Conservation (phyloP, 495 filamentous ascomycete genomes). For the Platismatia glauca region DNA sequence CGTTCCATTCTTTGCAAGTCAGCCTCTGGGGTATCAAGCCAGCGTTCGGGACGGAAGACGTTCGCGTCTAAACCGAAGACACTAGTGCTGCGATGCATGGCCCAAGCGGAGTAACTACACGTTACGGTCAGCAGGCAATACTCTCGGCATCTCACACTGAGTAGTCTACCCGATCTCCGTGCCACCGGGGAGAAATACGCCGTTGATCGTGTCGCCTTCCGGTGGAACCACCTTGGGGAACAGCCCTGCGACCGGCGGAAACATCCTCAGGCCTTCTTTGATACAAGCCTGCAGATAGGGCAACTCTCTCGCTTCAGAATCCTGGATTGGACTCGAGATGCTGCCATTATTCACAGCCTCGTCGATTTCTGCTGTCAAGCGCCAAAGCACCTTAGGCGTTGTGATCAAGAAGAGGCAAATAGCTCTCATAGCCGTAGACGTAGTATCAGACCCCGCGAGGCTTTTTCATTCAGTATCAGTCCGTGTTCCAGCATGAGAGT, state of each 20-base stretch:
- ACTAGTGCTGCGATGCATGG: conserved; percentile 41
- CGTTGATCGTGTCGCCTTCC: conserved; percentile 41
- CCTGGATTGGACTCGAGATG: conserved; percentile 31
- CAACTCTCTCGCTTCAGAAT: conserved; percentile 33
- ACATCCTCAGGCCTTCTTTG: conserved; percentile 47
- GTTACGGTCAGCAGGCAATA: not conserved
- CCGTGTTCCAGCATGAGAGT: not conserved
- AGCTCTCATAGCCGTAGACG: conserved; percentile 48
- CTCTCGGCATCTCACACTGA: not conserved
- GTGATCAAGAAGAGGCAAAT: conserved; percentile 47
- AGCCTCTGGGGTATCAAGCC: conserved; percentile 38
- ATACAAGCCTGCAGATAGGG: conserved; percentile 49
- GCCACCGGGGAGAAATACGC: conserved; percentile 43
- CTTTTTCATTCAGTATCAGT: conserved; percentile 19
- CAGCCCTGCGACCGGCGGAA: conserved; percentile 45
- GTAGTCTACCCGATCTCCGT: conserved; percentile 35
- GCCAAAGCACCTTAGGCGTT: conserved; percentile 33
- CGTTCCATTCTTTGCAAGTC: conserved; percentile 17
- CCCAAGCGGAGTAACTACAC: conserved; percentile 32
- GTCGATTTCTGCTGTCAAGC: conserved; percentile 39
- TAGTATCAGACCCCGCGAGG: conserved; percentile 56
- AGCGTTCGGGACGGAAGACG: conserved; percentile 53
- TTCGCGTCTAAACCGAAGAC: conserved; percentile 55
- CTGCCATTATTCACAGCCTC: conserved; percentile 30
- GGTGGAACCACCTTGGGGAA: conserved; percentile 38